Base-by-base conservation (phyloP, 2,329 filamentous ascomycete species). In the Dactylellina sp. region DNA sequence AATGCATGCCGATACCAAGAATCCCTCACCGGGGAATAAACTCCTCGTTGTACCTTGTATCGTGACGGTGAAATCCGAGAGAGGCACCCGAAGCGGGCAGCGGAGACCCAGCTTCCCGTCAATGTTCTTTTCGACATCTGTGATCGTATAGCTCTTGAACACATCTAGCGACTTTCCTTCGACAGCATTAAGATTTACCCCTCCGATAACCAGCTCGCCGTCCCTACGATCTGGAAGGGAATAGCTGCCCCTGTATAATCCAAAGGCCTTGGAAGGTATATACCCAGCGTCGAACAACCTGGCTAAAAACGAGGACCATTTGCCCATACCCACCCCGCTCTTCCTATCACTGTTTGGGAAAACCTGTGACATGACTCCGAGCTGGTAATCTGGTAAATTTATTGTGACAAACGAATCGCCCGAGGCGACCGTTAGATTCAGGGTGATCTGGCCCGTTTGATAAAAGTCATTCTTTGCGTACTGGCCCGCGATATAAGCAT, bases 121-220 rank as follows among this genome's bases (percentile, higher is more conserved):
- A 11, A 22, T 18, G 18, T 16, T 14, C 16, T 14, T 39, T 2
- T 2, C 16, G n/a, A 20, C 2, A 46, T 60, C 24, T 3, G 55
- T 7, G 7, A 60, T 60, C 11, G 55, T 60, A 37, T 46, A 60
- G 16, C 47, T 60, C 24, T 40, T 35, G 7, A 61, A 49, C 28
- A 32, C 28, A 9, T 32, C 28, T 9, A 32, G 28, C 28, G 28
- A 32, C 16, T 49, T n/a, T 9, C 56, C 28, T 7, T n/a, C 16
- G 4, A 61, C 35, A 9, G 28, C 42, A 9, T 16, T 18, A 1
- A 40, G 56, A 37, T 49, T 24, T 2, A 22, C 2, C 1, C 56
- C 56, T n/a, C 56, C 56, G n/a, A 61, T n/a, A 7, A 50, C 44
- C n/a, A 61, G 14, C 16, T 50, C 42, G n/a, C 42, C 56, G 39